Conservation (phyloP, 139 green algal genomes). For the Picochlorum sp. region DNA sequence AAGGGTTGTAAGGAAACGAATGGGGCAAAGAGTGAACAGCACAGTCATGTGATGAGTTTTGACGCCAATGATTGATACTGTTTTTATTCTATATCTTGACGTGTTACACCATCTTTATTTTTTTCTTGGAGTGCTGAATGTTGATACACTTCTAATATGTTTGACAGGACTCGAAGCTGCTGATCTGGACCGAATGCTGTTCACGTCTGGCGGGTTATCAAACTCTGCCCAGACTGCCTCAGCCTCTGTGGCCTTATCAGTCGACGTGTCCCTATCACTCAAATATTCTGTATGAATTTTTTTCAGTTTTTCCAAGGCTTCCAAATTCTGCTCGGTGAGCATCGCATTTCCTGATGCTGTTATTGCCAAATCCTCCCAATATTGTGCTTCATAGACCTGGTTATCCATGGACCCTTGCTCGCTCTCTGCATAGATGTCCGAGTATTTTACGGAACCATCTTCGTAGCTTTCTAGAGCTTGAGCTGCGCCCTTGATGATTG, state of each 20-base stretch:
- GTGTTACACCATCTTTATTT: not conserved
- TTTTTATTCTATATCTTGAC: not conserved
- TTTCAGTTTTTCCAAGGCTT: not conserved
- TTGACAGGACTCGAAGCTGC: conserved; percentile 4
- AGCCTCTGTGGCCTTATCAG: conserved; percentile 7
- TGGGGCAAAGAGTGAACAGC: not conserved
- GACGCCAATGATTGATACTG: not conserved
- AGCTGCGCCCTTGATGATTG: not conserved
- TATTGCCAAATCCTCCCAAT: not conserved
- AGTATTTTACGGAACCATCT: not conserved
- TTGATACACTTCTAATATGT: conserved; percentile 1
- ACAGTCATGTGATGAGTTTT: not conserved
- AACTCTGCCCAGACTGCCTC: conserved; percentile 18
- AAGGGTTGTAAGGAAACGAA: not conserved
- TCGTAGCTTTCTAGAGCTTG: not conserved
- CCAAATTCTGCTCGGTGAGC: not conserved
- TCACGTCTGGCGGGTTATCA: conserved; percentile 16
- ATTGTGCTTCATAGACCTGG: not conserved
- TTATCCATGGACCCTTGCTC: conserved; percentile 6
- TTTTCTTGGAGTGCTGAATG: conserved; percentile 4
- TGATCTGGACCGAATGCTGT: conserved; percentile 12
- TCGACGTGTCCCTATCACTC: not conserved
- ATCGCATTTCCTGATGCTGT: not conserved
- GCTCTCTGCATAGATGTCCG: not conserved
- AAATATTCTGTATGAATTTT: not conserved